Percentiles rank a stretch among this genome's conserved stretches.
Evolutionary conservation across 164 flowering plant species (phyloP).

Genomic region (Malania oleifera): DNA sequence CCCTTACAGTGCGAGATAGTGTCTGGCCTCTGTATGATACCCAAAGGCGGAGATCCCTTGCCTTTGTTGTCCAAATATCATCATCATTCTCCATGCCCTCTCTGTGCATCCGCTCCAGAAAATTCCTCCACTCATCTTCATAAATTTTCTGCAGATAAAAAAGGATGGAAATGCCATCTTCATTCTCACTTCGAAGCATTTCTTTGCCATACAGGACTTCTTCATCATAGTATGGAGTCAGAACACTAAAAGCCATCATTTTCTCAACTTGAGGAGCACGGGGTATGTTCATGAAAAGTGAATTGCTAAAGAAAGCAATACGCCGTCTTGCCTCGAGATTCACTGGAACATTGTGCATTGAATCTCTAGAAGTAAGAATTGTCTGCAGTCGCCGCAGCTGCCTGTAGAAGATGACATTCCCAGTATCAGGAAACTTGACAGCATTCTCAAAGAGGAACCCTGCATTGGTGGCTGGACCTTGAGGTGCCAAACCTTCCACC

Average conservation of each 20-base stretch:
- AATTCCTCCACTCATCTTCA: slow-evolving; percentile 86
- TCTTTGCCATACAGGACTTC: slow-evolving; percentile 64
- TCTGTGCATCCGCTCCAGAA: slow-evolving; percentile 75
- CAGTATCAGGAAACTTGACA: slow-evolving; percentile 50
- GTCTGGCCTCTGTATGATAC: slow-evolving; percentile 97
- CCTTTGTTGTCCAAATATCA: slow-evolving; percentile 57
- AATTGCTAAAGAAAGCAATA: slow-evolving; percentile 88
- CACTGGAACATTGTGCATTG: slow-evolving; percentile 72
- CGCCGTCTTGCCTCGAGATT: slow-evolving; percentile 85
- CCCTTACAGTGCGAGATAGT: slow-evolving; percentile 87
- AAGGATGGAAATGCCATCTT: slow-evolving; percentile 87
- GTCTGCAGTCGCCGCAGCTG: slow-evolving; percentile 67
- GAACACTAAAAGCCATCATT: slow-evolving; percentile 86
- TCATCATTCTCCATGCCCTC: slow-evolving; percentile 65
- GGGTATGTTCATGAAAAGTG: slow-evolving; percentile 96
- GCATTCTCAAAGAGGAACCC: slow-evolving; percentile 79
- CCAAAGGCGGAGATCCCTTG: slow-evolving; percentile 83
- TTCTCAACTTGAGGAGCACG: slow-evolving; percentile 88
- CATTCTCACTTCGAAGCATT: slow-evolving; percentile 60
- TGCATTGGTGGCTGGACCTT: slow-evolving; percentile 20
- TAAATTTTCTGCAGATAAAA: slow-evolving; percentile 89
- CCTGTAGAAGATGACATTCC: slow-evolving; percentile 45
- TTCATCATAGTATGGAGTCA: slow-evolving; percentile 93
- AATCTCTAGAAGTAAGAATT: slow-evolving; percentile 71
- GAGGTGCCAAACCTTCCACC: slow-evolving; percentile 55